Percentiles rank a stretch among this genome's conserved stretches.
phyloP scores from a whole-genome alignment of 2,329 filamentous ascomycete species.

The Xylaria sp. region DNA sequence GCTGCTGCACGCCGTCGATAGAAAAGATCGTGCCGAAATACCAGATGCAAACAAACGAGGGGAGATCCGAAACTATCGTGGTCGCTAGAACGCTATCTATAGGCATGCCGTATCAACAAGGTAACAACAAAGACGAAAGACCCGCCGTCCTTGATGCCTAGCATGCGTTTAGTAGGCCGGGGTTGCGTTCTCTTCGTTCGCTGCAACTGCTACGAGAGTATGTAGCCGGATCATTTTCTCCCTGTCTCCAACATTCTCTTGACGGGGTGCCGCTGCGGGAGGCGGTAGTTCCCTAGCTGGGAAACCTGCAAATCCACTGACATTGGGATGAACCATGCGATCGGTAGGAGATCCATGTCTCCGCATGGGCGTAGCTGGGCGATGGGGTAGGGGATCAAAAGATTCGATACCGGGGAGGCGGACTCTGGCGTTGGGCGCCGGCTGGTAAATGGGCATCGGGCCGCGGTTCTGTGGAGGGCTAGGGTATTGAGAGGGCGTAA shows the following conservation, averaged over 20 bases:
- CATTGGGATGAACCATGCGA: slow-evolving; percentile 54
- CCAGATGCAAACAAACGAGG: not conserved
- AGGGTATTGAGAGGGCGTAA: slow-evolving; percentile 59
- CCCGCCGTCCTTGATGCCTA: not conserved
- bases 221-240: slow-evolving; percentile 50
- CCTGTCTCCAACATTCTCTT: slow-evolving; percentile 33
- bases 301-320: slow-evolving; percentile 48
- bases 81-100: slow-evolving; percentile 10
- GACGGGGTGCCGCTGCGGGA: slow-evolving; percentile 25
- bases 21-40: not conserved
- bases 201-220: slow-evolving; percentile 60
- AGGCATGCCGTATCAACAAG: not conserved
- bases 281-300: slow-evolving; percentile 36
- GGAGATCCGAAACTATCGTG: not conserved
- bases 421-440: slow-evolving; percentile 53
- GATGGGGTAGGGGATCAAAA: slow-evolving; percentile 70
- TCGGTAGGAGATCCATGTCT: slow-evolving; percentile 68
- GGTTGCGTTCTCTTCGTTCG: slow-evolving; percentile 45
- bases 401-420: slow-evolving; percentile 87
- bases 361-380: slow-evolving; percentile 56
- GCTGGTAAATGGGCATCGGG: slow-evolving; percentile 40
- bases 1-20: slow-evolving; percentile 11
- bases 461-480: slow-evolving; percentile 47
- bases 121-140: not conserved
- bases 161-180: slow-evolving; percentile 27